A percentile compares a stretch with the other conserved stretches of the same genome.
Evolutionary conservation across 495 filamentous ascomycete species (phyloP).

Genomic region (Hyphodiscus hymeniophilus): DNA sequence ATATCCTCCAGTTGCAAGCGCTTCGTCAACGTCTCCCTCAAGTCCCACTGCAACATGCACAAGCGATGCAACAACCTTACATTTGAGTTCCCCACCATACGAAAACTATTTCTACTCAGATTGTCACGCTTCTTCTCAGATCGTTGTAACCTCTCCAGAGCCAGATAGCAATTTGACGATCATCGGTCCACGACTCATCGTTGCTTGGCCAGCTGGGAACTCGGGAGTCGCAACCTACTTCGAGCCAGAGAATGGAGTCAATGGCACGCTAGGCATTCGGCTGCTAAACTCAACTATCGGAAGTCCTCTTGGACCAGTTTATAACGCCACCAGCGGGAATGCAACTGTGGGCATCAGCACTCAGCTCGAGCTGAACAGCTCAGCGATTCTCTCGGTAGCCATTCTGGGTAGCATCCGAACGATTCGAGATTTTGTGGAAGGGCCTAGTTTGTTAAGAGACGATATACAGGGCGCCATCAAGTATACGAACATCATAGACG

Average conservation of each 20-base stretch:
- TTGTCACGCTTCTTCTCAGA: constrained; percentile 47
- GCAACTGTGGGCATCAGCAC: constrained; percentile 43
- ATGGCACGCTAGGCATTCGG: constrained; percentile 44
- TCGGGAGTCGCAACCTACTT: constrained; percentile 51
- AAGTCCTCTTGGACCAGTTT: constrained; percentile 29
- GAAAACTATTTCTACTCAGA: constrained; percentile 58
- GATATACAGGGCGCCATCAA: constrained; percentile 43
- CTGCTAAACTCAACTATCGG: constrained; percentile 37
- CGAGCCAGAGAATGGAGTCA: constrained; percentile 39
- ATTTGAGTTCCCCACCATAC: constrained; percentile 34
- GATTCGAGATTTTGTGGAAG: constrained; percentile 55
- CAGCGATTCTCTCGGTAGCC: constrained; percentile 41
- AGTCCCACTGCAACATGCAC: constrained; percentile 11
- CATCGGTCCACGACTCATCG: constrained; percentile 46
- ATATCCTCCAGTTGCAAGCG: constrained; percentile 12
- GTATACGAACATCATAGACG: constrained; percentile 31
- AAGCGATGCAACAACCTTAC: constrained; percentile 24
- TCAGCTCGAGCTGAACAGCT: constrained; percentile 44
- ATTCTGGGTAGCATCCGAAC: constrained; percentile 54
- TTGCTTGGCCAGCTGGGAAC: constrained; percentile 60
- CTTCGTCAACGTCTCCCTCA: constrained; percentile 2
- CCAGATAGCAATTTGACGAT: constrained; percentile 43
- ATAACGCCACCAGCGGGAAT: constrained; percentile 25
- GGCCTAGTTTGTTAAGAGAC: constrained; percentile 40
- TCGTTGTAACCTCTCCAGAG: constrained; percentile 48